Evolutionary conservation across 352 stramenopile genomes (phyloP), one percentile per base, ranked within the genome.

Genomic region (Globisporangium middletonii): DNA sequence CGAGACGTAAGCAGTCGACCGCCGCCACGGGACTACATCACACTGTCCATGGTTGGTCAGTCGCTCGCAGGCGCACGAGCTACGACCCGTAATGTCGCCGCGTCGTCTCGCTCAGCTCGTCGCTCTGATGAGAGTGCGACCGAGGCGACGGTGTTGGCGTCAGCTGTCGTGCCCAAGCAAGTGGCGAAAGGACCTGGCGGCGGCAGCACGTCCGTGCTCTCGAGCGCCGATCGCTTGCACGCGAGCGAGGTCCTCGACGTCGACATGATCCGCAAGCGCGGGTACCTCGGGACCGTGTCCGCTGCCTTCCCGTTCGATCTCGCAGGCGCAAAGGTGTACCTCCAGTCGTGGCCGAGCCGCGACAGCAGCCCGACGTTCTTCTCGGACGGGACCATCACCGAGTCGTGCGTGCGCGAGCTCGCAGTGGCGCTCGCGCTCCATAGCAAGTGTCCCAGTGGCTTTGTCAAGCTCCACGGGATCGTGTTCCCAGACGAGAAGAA

Each of bases 291-390:
- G 0, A 50, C 57, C 0, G 67, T 92, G 13, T 74, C 68, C 13
- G 53, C 57, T 7, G 60, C 75, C 13, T 52, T 72, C 44, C 54
- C 47, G 13, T 64, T 79, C 6, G 75, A 88, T 48, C 42, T 93
- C 8, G 77, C 71, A 50, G 78, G 71, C 0, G 67, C 75, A 23
- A 56, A 69, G 1, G 68, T 94, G 26, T 92, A 89, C 61, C 48
- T 95, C 33, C 77, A 92, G 60, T 77, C 79, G 13, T 95, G 83
- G 83, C 81, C 85, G 12, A 89, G 90, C 38, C 79, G 82, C 13
- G 78, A 92, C 53, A 68, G 80, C 38, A 65, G 83, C 27, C 41
- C 69, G 1, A 69, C 84, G 42, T 84, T 83, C 45, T 77, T 67
- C 8, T 57, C 77, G 23, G 62, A 78, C 55, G 67, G 47, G 5